These are phyloP conservation scores for Dictyostelium purpureum DNA, from an alignment of 78 protist genomes.

Conservation along the genomic window DNA sequence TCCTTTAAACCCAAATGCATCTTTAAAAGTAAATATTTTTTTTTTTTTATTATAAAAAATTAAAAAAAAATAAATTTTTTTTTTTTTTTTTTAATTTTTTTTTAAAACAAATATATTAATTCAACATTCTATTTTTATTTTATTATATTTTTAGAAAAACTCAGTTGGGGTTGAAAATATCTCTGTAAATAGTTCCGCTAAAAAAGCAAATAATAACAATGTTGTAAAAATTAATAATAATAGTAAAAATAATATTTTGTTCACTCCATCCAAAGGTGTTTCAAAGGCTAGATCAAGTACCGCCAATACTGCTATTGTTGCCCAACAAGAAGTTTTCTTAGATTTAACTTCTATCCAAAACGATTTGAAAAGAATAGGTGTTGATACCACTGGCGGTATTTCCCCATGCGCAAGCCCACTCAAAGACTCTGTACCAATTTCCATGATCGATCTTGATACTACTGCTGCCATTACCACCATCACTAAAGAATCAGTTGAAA, in stretches of 20 bases:
- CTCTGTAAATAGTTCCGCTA: not conserved
- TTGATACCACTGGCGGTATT: not conserved
- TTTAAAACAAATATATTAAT: no score
- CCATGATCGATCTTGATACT: not conserved
- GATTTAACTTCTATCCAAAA: not conserved
- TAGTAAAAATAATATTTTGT: conserved; percentile 5
- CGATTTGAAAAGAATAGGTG: conserved; percentile 1
- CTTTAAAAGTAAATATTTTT: not conserved
- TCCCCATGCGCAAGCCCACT: not conserved
- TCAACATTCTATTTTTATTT: no score
- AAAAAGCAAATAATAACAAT: not conserved
- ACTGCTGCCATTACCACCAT: not conserved
- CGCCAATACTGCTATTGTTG: no score
- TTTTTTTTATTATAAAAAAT: not conserved
- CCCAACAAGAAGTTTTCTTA: not conserved
- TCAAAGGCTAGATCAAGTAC: not conserved
- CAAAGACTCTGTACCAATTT: not conserved
- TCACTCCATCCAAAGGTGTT: not conserved
- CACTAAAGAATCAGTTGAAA: not conserved
- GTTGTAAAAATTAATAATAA: not conserved
- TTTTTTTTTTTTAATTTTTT: not conserved
- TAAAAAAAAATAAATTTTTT: not conserved
- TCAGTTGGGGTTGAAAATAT: not conserved
- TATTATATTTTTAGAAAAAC: not conserved
- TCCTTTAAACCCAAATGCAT: not conserved